Conservation (phyloP, 805 yeast species). For the Wickerhamomyces ciferrii region DNA sequence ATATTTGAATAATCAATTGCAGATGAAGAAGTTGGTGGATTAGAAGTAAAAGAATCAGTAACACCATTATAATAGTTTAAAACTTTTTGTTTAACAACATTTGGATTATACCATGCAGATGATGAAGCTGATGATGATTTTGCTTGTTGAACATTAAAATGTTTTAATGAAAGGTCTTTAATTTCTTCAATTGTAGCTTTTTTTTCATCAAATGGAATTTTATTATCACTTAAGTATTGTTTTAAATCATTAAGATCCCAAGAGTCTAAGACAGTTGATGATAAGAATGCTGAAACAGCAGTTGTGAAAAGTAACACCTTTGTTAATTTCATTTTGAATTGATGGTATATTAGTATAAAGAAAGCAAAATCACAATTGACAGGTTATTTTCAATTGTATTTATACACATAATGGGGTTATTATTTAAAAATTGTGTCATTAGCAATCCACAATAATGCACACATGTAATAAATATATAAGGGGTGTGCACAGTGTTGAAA, state of each 20-base stretch:
- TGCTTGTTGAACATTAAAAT: constrained; percentile 16
- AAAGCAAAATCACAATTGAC: no score
- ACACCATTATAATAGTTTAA: not conserved
- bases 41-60: not conserved
- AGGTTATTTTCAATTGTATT: not conserved
- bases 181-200: constrained; percentile 19
- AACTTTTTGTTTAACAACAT: constrained; percentile 11
- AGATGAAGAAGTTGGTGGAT: not conserved
- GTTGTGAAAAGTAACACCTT: constrained; percentile 5
- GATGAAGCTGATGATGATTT: not conserved
- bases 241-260: constrained; percentile 31
- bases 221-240: constrained; percentile 28
- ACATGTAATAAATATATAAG: no score
- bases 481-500: not conserved
- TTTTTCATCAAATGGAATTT: constrained; percentile 16
- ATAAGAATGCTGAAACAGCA: constrained; percentile 7
- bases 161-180: constrained; percentile 22
- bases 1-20: constrained; percentile 11
- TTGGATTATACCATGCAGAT: constrained; percentile 10
- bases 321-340: constrained; percentile 7
- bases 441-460: not conserved
- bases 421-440: not conserved
- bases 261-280: constrained; percentile 10
- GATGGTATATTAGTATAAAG: not conserved
- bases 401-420: not conserved